phyloP scores from a whole-genome alignment of 2,329 filamentous ascomycete species.

The Phaeosphaeriaceae sp. region DNA sequence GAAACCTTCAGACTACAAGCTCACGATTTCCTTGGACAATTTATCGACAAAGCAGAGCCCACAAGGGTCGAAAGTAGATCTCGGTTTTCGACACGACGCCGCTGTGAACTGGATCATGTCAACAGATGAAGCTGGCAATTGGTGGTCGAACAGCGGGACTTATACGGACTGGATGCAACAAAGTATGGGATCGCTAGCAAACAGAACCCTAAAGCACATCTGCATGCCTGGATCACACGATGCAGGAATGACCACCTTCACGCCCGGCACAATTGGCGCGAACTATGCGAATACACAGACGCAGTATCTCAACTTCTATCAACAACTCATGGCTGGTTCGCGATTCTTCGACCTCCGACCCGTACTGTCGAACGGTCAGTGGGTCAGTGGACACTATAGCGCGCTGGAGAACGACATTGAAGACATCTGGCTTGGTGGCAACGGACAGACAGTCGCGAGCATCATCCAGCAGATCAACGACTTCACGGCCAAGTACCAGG shows the following conservation, averaged over 20 bases:
- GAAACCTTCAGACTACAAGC: slow-evolving; percentile 38
- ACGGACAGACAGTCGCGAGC: slow-evolving; percentile 54
- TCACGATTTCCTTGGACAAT: slow-evolving; percentile 39
- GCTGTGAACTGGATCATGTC: slow-evolving; percentile 49
- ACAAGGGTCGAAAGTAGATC: slow-evolving; percentile 36
- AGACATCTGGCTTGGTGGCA: slow-evolving; percentile 52
- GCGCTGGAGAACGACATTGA: slow-evolving; percentile 39
- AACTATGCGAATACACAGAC: slow-evolving; percentile 54
- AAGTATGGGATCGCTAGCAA: slow-evolving; percentile 45
- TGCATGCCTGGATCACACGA: slow-evolving; percentile 60
- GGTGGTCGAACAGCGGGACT: slow-evolving; percentile 46
- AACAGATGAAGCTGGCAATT: slow-evolving; percentile 41
- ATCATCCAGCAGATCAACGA: slow-evolving; percentile 55
- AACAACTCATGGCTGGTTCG: slow-evolving; percentile 56
- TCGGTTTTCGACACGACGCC: slow-evolving; percentile 47
- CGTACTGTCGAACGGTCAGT: slow-evolving; percentile 49
- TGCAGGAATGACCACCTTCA: slow-evolving; percentile 57
- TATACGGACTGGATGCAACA: slow-evolving; percentile 52
- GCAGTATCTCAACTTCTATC: slow-evolving; percentile 54
- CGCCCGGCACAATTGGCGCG: slow-evolving; percentile 48
- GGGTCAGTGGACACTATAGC: slow-evolving; percentile 54
- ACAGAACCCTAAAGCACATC: slow-evolving; percentile 54
- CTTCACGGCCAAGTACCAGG: slow-evolving; percentile 54
- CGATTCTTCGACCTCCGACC: slow-evolving; percentile 59
- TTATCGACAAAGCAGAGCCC: slow-evolving; percentile 43